Evolutionary conservation across 768 basidiomycete genomes (phyloP).

Genomic region (Cyathus striatus): DNA sequence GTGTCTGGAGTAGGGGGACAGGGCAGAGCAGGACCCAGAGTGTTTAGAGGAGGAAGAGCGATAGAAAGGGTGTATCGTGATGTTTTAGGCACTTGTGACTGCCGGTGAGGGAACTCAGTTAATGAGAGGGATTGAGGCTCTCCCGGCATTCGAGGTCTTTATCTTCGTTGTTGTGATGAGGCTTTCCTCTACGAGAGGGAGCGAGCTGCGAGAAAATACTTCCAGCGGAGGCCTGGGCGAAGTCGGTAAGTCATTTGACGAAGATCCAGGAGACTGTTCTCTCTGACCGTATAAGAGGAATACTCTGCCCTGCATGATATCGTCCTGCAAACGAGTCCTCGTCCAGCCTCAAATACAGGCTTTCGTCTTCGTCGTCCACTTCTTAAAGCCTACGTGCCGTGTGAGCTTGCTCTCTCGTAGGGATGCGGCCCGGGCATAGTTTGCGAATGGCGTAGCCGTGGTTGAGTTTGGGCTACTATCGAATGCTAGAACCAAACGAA

Average conservation of each 20-base stretch:
- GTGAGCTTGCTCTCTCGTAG: slow-evolving; percentile 35
- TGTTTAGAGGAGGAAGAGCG: slow-evolving; percentile 55
- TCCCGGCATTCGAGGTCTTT: slow-evolving; percentile 18
- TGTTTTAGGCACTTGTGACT: slow-evolving; percentile 62
- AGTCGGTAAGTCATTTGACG: slow-evolving; percentile 13
- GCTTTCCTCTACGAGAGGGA: slow-evolving; percentile 27
- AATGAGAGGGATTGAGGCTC: slow-evolving; percentile 54
- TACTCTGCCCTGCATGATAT: too few relatives aligned
- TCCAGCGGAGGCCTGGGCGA: slow-evolving; percentile 41
- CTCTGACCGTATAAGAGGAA: slow-evolving; percentile 32
- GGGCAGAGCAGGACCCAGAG: slow-evolving; percentile 60
- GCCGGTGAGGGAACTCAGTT: slow-evolving; percentile 77
- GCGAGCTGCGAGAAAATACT: slow-evolving; percentile 29
- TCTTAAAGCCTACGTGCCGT: not conserved
- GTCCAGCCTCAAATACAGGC: slow-evolving; percentile 76
- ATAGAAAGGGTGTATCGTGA: slow-evolving; percentile 71
- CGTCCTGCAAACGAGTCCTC: slow-evolving; percentile 43
- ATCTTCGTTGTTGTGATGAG: slow-evolving; percentile 35
- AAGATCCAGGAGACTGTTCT: slow-evolving; percentile 35
- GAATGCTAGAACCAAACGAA: too few relatives aligned
- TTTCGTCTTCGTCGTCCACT: slow-evolving; percentile 42
- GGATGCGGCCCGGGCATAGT: slow-evolving; percentile 78
- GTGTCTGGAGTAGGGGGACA: slow-evolving; percentile 58
- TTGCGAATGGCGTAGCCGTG: slow-evolving; percentile 64
- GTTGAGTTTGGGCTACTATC: too few relatives aligned